phyloP scores from a whole-genome alignment of 2,329 filamentous ascomycete species.

The Metarhizium anisopliae region DNA sequence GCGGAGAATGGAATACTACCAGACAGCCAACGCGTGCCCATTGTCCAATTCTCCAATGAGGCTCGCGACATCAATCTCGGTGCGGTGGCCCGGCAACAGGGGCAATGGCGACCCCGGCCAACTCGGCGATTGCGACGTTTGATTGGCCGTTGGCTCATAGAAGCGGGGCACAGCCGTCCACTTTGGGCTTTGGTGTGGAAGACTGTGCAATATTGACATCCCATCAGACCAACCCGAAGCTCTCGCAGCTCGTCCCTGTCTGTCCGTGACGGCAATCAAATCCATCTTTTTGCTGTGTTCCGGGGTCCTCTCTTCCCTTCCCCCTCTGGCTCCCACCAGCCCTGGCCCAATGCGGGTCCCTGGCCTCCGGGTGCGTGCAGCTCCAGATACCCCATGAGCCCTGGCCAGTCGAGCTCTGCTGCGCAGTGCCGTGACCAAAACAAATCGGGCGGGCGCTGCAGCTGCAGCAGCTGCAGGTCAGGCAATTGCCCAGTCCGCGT shows the following conservation, averaged over 20 bases:
- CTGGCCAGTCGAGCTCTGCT: background rate
- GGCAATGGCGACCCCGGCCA: background rate
- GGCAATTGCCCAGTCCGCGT: background rate
- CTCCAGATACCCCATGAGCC: background rate
- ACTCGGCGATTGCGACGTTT: background rate
- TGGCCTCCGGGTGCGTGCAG: background rate
- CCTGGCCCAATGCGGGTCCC: background rate
- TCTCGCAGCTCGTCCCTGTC: background rate
- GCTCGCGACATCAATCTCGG: constrained; percentile 3
- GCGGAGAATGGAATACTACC: background rate
- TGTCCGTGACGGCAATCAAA: too few species aligned
- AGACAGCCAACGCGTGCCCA: background rate
- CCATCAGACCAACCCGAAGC: background rate
- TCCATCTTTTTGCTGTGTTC: too few species aligned
- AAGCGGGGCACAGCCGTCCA: background rate
- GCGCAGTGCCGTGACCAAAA: constrained; percentile 1
- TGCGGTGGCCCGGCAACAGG: constrained; percentile 8
- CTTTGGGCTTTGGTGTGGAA: background rate
- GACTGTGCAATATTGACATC: too few species aligned
- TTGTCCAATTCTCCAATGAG: background rate
- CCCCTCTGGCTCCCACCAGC: background rate
- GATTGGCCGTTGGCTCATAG: background rate
- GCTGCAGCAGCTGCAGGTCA: background rate
- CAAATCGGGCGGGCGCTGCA: background rate
- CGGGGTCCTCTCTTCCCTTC: background rate